Percentiles rank a stretch among this genome's conserved stretches.
Conservation (phyloP, 139 green algal genomes). For the Spirogloea muscicola region DNA sequence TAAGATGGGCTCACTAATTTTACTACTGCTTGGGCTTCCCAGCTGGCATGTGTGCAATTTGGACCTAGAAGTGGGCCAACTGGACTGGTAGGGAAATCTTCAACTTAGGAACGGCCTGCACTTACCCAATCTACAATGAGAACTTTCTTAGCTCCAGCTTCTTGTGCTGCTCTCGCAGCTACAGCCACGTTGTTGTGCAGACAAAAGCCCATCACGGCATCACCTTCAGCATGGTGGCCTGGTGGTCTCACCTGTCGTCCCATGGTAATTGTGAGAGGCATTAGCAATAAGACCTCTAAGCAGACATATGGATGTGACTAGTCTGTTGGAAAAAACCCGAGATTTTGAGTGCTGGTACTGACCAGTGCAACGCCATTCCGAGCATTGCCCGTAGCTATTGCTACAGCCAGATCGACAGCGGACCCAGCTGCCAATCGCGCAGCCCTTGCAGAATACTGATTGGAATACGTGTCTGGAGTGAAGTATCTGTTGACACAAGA, state of each 20-base stretch:
- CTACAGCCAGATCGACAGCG: constrained; percentile 5
- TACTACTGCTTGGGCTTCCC: too few relatives aligned
- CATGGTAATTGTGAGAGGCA: not conserved
- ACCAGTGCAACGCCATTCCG: constrained; percentile 21
- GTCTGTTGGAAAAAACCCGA: not conserved
- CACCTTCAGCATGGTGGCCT: constrained; percentile 66
- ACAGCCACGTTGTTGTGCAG: constrained; percentile 70
- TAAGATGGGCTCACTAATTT: too few relatives aligned
- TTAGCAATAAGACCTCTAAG: not conserved
- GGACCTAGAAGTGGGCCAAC: too few relatives aligned
- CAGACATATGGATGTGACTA: not conserved
- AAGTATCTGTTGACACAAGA: constrained; percentile 22
- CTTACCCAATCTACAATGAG: constrained; percentile 72
- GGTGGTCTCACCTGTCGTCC: constrained; percentile 58
- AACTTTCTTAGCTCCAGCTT: constrained; percentile 51
- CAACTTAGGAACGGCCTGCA: not conserved
- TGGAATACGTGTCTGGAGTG: constrained; percentile 40
- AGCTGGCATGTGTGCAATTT: too few relatives aligned
- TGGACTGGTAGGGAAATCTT: too few relatives aligned
- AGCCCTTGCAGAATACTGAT: constrained; percentile 6
- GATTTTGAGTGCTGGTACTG: too few relatives aligned
- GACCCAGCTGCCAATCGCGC: constrained; percentile 37
- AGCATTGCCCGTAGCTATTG: not conserved
- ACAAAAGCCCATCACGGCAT: constrained; percentile 63
- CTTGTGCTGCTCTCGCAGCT: constrained; percentile 39